A percentile compares a stretch with the other conserved stretches of the same genome.
phyloP scores from a whole-genome alignment of 1,139 yeast species.

The Starmera stellimalicola region DNA sequence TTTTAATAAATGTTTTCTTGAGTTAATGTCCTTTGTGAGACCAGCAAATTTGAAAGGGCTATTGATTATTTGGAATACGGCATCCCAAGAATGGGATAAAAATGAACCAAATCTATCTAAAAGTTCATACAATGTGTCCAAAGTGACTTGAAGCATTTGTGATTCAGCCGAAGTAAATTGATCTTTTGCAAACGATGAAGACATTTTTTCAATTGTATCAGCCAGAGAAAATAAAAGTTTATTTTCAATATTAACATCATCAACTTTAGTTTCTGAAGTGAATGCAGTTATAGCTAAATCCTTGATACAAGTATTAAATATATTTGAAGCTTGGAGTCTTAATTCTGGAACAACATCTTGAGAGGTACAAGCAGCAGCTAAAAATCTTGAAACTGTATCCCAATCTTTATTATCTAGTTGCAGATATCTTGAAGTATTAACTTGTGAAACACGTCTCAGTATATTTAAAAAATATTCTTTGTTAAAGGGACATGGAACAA shows the following conservation, averaged over 20 bases:
- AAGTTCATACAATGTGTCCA: conserved; percentile 57
- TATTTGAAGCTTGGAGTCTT: conserved; percentile 37
- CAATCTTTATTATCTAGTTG: conserved; percentile 30
- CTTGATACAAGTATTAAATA: conserved; percentile 41
- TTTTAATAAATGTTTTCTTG: conserved; percentile 37
- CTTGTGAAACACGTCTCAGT: conserved; percentile 35
- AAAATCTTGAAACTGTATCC: conserved; percentile 34
- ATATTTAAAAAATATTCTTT: conserved; percentile 26
- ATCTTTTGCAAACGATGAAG: conserved; percentile 5
- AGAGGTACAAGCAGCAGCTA: conserved; percentile 34
- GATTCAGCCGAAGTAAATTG: conserved; percentile 31
- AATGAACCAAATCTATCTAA: conserved; percentile 68
- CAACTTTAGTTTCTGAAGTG: conserved; percentile 5
- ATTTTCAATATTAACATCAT: conserved; percentile 8
- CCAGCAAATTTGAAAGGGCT: conserved; percentile 47
- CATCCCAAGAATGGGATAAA: conserved; percentile 58
- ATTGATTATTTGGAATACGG: conserved; percentile 59
- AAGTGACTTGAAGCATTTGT: conserved; percentile 53
- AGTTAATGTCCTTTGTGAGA: conserved; percentile 22
- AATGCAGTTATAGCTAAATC: conserved; percentile 40
- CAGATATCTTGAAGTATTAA: conserved; percentile 43
- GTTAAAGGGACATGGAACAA: conserved; percentile 23
- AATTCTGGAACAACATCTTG: conserved; percentile 30
- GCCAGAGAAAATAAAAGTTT: conserved; percentile 15
- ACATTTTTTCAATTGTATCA: conserved; percentile 9